Percentiles rank a stretch among this genome's conserved stretches.
phyloP scores from a whole-genome alignment of 169 alveolate species.

The Cryptosporidium bovis region DNA sequence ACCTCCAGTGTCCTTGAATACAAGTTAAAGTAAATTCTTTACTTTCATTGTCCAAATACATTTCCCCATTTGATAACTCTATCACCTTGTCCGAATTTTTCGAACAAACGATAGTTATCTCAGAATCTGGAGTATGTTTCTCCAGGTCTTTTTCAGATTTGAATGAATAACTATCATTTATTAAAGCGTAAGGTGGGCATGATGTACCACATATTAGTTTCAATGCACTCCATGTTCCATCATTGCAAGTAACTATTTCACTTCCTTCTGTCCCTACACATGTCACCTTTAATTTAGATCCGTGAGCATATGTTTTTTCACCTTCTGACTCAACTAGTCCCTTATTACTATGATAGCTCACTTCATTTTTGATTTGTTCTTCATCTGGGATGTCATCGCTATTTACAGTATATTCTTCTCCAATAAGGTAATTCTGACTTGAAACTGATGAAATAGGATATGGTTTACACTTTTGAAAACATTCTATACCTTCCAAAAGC shows the following conservation, averaged over 20 bases:
- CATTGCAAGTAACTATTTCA: constrained; percentile 75
- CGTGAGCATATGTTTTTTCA: constrained; percentile 13
- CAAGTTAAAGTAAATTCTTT: constrained; percentile 15
- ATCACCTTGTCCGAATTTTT: constrained; percentile 31
- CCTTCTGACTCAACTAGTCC: not conserved
- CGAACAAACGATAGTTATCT: constrained; percentile 35
- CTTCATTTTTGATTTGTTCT: not conserved
- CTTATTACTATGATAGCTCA: no score
- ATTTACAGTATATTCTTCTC: not conserved
- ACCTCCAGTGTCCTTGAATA: constrained; percentile 53
- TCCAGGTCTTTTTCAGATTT: constrained; percentile 12
- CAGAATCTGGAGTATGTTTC: constrained; percentile 60
- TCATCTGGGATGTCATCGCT: not conserved
- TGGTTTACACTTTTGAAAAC: constrained; percentile 47
- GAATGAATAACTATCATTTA: constrained; percentile 25
- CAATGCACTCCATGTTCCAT: constrained; percentile 78
- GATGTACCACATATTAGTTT: constrained; percentile 77
- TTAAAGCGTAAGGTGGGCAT: constrained; percentile 76
- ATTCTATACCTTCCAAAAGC: not conserved
- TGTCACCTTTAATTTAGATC: not conserved
- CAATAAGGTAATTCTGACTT: constrained; percentile 23
- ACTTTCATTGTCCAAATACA: constrained; percentile 16
- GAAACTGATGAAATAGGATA: constrained; percentile 46
- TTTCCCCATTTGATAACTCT: not conserved
- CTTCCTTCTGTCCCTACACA: constrained; percentile 47